Evolutionary conservation across 345 rosid species (phyloP).

Genomic region (Eucalyptus pauciflora): DNA sequence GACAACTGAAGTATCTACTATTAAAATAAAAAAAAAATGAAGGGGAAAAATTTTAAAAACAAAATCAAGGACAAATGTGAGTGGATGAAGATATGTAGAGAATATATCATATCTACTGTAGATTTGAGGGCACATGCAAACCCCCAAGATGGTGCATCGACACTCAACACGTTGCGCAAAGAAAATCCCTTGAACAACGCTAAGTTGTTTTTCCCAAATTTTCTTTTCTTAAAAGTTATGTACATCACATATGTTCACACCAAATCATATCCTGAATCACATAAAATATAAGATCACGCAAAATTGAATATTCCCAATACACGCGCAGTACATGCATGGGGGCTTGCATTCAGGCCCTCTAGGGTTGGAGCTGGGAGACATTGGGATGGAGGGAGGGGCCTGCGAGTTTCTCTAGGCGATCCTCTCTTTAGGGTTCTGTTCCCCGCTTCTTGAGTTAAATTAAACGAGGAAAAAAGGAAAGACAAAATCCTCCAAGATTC

Average conservation of each 20-base stretch:
- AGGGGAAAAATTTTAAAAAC: not conserved
- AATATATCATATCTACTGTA: not conserved
- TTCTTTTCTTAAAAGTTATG: not conserved
- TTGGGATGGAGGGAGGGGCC: not conserved
- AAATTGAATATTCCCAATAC: not conserved
- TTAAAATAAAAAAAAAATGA: not conserved
- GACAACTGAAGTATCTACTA: not conserved
- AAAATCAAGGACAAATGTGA: not conserved
- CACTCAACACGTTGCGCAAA: not conserved
- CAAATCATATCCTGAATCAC: slow-evolving; percentile 11
- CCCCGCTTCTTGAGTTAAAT: not conserved
- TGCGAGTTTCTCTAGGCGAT: not conserved
- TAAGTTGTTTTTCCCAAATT: not conserved
- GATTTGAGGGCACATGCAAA: slow-evolving; percentile 1
- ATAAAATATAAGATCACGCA: slow-evolving; percentile 4
- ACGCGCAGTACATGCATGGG: not conserved
- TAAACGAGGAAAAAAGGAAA: not conserved
- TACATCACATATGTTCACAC: not conserved
- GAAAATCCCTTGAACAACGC: not conserved
- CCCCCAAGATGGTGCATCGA: not conserved
- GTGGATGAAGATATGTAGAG: not conserved
- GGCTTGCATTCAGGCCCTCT: not conserved
- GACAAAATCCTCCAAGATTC: slow-evolving; percentile 14
- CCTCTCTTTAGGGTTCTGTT: not conserved
- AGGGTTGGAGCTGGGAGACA: not conserved